These are phyloP conservation scores for Exserohilum turcica DNA, from an alignment of 2,329 filamentous ascomycete genomes.

Conservation along the genomic window DNA sequence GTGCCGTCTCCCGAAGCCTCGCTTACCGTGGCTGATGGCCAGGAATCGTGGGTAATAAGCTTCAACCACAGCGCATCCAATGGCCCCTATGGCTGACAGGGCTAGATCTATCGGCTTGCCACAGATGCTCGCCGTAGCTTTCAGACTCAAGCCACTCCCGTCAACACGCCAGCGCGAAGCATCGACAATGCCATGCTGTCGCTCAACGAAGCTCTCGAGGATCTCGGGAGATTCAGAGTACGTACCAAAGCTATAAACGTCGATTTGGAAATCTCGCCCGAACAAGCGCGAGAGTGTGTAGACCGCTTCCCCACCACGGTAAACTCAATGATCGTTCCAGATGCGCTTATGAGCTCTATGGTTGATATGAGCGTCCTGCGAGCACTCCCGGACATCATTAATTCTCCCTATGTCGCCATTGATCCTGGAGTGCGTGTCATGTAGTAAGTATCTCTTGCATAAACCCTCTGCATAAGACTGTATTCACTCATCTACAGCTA, in stretches of 20 bases:
- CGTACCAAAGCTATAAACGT: slow-evolving; percentile 20
- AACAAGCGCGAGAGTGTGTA: slow-evolving; percentile 27
- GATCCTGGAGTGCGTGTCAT: slow-evolving; percentile 32
- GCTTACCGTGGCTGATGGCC: slow-evolving; percentile 22
- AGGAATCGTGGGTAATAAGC: slow-evolving; percentile 25
- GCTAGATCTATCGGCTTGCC: slow-evolving; percentile 38
- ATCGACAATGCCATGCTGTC: slow-evolving; percentile 36
- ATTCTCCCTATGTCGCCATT: slow-evolving; percentile 34
- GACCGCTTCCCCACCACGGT: slow-evolving; percentile 27
- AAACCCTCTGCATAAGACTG: neutral
- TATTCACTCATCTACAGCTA: slow-evolving; percentile 10
- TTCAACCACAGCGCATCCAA: neutral
- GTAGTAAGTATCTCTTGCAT: slow-evolving; percentile 15
- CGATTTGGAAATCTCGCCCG: slow-evolving; percentile 21
- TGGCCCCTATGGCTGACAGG: neutral
- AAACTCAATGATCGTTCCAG: slow-evolving; percentile 26
- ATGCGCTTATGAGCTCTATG: slow-evolving; percentile 16
- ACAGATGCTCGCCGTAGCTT: slow-evolving; percentile 32
- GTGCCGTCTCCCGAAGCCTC: slow-evolving; percentile 21
- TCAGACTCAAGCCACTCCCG: slow-evolving; percentile 27
- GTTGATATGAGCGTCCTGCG: slow-evolving; percentile 24
- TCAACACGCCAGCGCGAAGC: slow-evolving; percentile 23
- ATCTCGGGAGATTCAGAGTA: slow-evolving; percentile 32
- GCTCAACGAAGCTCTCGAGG: slow-evolving; percentile 34
- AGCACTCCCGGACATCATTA: slow-evolving; percentile 29